Conservation (phyloP, 306 rosid species). For the Purshia tridentata region DNA sequence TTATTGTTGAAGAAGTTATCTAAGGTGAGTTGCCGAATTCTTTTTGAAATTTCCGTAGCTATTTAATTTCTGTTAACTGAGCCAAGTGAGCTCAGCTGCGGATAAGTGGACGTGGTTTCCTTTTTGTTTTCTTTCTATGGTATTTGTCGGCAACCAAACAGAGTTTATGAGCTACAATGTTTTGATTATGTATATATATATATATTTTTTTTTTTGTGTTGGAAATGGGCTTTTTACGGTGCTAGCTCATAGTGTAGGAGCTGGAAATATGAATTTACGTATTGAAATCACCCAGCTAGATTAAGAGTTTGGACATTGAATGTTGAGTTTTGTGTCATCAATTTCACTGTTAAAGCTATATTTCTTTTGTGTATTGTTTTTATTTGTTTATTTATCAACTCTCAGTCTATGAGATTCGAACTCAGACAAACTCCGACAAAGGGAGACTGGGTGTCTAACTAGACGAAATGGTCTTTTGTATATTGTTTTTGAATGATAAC, state of each 20-base stretch:
- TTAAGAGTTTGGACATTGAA: neutral
- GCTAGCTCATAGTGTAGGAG: neutral
- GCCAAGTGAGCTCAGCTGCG: slow-evolving; percentile 7
- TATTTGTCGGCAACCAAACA: slow-evolving; percentile 8
- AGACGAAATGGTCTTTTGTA: neutral
- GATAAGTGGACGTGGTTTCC: neutral
- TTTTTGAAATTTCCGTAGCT: neutral
- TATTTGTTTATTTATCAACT: no score
- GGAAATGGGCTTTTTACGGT: neutral
- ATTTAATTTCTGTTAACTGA: neutral
- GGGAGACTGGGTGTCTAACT: no score
- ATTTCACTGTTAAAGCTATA: neutral
- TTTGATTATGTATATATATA: neutral
- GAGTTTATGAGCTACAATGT: slow-evolving; percentile 1
- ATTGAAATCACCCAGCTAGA: neutral
- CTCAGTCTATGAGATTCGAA: no score
- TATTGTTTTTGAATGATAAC: neutral
- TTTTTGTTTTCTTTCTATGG: neutral
- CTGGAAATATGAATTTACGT: neutral
- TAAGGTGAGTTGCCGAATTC: neutral
- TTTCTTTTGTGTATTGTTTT: neutral
- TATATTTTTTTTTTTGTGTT: neutral
- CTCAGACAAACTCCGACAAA: no score
- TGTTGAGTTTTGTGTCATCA: neutral
- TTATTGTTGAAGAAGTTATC: neutral